Conservation (phyloP, 495 filamentous ascomycete genomes). For the Hypomontagnella submonticulosa region DNA sequence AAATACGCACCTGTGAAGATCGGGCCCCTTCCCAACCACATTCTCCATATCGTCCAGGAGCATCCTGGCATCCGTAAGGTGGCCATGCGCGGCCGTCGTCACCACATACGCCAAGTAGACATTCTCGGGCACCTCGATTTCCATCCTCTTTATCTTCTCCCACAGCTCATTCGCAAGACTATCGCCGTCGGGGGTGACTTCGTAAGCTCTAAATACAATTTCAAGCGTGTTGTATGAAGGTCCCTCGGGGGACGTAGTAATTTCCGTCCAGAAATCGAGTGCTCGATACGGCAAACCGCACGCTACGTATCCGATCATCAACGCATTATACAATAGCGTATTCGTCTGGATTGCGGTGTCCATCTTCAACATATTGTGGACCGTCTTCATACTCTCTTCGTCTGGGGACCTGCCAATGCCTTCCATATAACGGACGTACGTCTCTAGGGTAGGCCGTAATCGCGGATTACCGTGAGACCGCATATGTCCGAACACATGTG, state of each 20-base stretch:
- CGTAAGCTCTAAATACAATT: conserved; percentile 81
- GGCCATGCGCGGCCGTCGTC: conserved; percentile 74
- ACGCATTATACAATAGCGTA: conserved; percentile 78
- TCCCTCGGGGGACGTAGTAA: conserved; percentile 79
- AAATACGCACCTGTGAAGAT: conserved; percentile 74
- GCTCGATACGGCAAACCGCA: conserved; percentile 71
- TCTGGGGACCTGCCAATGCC: conserved; percentile 76
- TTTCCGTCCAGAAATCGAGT: conserved; percentile 82
- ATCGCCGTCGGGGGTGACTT: conserved; percentile 69
- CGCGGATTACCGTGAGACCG: conserved; percentile 67
- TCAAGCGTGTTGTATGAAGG: conserved; percentile 81
- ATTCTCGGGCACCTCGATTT: conserved; percentile 75
- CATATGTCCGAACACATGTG: conserved; percentile 90
- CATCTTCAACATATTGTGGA: conserved; percentile 93
- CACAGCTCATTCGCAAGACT: conserved; percentile 76
- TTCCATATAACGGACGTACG: conserved; percentile 80
- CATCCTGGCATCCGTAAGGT: conserved; percentile 71
- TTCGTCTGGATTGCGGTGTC: conserved; percentile 80
- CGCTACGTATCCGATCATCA: conserved; percentile 85
- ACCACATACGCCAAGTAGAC: conserved; percentile 80
- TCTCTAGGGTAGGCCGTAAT: conserved; percentile 72
- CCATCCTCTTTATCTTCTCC: conserved; percentile 75
- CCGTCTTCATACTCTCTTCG: conserved; percentile 70
- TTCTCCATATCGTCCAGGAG: conserved; percentile 72
- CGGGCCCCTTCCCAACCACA: conserved; percentile 71